Conservation (phyloP, 192 early-diverging fungal genomes). For the Linnemannia schmuckeri region DNA sequence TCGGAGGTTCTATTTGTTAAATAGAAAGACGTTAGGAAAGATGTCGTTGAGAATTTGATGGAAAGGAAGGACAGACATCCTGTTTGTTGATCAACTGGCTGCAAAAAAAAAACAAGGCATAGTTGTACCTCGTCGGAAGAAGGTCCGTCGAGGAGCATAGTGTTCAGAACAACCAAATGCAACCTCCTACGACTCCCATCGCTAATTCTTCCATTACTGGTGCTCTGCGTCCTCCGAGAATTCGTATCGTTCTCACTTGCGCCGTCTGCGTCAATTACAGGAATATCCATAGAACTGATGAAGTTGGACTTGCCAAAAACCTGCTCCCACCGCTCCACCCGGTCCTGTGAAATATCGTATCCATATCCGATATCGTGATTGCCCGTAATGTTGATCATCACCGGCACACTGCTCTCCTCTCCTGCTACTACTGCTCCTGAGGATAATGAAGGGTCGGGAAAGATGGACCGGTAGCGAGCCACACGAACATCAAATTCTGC, state of each 20-base stretch:
- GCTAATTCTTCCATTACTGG: too few relatives aligned
- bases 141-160: constrained; percentile 60
- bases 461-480: constrained; percentile 69
- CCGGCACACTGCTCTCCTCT: constrained; percentile 19
- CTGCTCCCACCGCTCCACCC: constrained; percentile 64
- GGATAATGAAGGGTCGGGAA: constrained; percentile 42
- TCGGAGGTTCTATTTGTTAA: constrained; percentile 54
- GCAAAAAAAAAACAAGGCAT: neutral
- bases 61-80: too few relatives aligned
- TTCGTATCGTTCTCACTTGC: neutral
- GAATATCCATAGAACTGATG: constrained; percentile 19
- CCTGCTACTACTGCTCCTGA: neutral
- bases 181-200: neutral
- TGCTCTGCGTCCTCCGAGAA: neutral
- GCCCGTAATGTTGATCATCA: constrained; percentile 67
- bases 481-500: constrained; percentile 68
- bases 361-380: constrained; percentile 81
- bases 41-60: neutral
- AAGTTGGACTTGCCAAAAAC: constrained; percentile 71
- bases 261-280: neutral
- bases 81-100: neutral
- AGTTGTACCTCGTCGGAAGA: constrained; percentile 54
- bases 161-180: constrained; percentile 53
- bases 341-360: constrained; percentile 63
- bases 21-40: neutral